Evolutionary conservation across 768 basidiomycete species (phyloP).

Genomic region (Lactarius quietus): DNA sequence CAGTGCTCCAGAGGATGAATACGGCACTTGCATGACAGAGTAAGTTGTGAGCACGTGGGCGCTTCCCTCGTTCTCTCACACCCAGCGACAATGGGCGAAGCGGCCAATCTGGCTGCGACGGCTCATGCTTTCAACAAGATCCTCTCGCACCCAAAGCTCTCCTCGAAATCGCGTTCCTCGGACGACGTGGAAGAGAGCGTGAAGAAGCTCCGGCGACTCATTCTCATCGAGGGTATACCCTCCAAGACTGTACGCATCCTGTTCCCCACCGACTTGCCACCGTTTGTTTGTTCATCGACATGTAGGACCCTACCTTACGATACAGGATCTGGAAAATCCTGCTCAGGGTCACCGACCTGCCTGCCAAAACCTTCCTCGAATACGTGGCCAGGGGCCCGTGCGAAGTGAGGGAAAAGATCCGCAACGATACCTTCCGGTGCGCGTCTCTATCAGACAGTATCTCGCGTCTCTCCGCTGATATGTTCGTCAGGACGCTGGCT

Average conservation of each 20-base stretch:
- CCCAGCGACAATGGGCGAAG: conserved; percentile 11
- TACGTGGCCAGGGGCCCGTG: conserved; percentile 85
- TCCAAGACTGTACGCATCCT: conserved; percentile 54
- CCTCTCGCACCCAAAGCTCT: conserved; percentile 61
- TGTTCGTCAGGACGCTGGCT: conserved; percentile 67
- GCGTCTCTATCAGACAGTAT: conserved; percentile 9
- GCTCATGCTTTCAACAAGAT: conserved; percentile 82
- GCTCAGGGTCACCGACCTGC: conserved; percentile 72
- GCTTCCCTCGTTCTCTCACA: conserved; percentile 2
- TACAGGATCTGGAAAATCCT: conserved; percentile 95
- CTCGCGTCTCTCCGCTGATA: not conserved
- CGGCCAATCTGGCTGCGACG: conserved; percentile 33
- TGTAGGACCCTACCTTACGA: conserved; percentile 76
- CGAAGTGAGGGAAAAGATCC: conserved; percentile 85
- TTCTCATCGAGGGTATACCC: conserved; percentile 89
- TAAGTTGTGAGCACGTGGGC: conserved; percentile 11
- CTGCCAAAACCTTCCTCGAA: conserved; percentile 69
- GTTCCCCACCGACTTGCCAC: not conserved
- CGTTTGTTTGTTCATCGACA: not conserved
- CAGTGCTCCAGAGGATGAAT: conserved; percentile 72
- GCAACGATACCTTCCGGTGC: conserved; percentile 95
- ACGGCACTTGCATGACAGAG: conserved; percentile 74
- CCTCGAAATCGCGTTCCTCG: conserved; percentile 60
- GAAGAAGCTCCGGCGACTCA: conserved; percentile 83
- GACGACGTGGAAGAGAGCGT: conserved; percentile 73